Conservation (phyloP, 2,329 filamentous ascomycete species). For the Magnaporthiopsis rhizophila region DNA sequence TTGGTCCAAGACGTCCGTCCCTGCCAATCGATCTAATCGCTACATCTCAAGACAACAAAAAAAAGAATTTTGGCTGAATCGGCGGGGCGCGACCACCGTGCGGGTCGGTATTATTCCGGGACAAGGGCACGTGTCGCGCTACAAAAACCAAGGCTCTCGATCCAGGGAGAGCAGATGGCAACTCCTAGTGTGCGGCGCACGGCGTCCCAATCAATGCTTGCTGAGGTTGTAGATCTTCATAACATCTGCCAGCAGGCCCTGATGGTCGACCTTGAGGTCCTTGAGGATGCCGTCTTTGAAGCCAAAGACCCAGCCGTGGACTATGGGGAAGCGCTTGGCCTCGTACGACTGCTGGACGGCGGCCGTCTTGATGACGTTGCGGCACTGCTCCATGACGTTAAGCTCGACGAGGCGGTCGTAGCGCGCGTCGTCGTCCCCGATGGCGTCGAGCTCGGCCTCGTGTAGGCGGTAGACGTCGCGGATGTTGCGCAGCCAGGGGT, state of each 20-base stretch:
- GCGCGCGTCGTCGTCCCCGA: constrained; percentile 49
- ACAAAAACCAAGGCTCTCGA: too few relatives aligned
- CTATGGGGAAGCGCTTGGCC: constrained; percentile 56
- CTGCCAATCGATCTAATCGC: too few relatives aligned
- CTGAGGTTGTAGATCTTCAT: constrained; percentile 54
- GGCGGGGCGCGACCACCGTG: too few relatives aligned
- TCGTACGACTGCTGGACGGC: constrained; percentile 66
- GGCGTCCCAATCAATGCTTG: neutral
- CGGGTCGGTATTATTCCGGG: too few relatives aligned
- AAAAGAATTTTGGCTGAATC: too few relatives aligned
- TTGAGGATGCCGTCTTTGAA: constrained; percentile 59
- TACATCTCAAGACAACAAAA: too few relatives aligned
- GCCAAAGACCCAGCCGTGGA: constrained; percentile 68
- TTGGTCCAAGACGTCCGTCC: too few relatives aligned
- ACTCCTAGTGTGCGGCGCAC: neutral
- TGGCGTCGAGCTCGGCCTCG: constrained; percentile 59
- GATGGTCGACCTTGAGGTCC: constrained; percentile 50
- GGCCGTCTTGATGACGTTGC: constrained; percentile 71
- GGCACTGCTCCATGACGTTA: constrained; percentile 72
- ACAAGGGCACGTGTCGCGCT: too few relatives aligned
- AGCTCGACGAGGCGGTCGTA: constrained; percentile 71
- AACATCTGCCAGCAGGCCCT: constrained; percentile 40
- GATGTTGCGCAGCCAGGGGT: constrained; percentile 69
- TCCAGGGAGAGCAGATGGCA: too few relatives aligned
- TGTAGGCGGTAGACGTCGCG: constrained; percentile 66